Evolutionary conservation across 805 yeast species (phyloP), one percentile per base, ranked within the genome.

Genomic region (Lipomyces yamadae): DNA sequence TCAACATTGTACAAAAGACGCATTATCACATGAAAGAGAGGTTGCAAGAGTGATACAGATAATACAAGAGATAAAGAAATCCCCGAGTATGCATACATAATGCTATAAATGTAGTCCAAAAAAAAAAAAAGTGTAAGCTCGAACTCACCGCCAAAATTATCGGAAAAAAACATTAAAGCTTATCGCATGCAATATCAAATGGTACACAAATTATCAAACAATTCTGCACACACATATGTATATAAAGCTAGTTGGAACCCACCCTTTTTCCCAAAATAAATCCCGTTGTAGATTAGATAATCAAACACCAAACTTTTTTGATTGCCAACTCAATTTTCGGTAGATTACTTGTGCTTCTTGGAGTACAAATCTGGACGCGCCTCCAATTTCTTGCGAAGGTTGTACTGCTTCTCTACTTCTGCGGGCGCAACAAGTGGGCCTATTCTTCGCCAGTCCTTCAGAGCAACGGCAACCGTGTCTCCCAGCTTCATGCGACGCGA

Each of bases 401-500:
- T 42, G 54, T 69, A 69, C 54, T 59, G 45, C 57, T 58, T 42
- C 52, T 61, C 62, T 15, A 70, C 66, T 42, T 70, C 72, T 13
- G 37, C 48, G 8, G 61, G 24, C 42, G 65, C 55, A n/a, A 63
- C 66, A 33, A 66, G 62, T 15, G 72, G 66, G 39, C 72, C 72
- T 6, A 61, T 57, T 24, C 69, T 52, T 58, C 72, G 59, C 71
- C 70, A 70, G 52, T 68, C 71, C 37, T 66, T 67, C 32, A 68
- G 64, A n/a, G 71, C 71, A 34, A 63, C 70, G 3, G 68, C 71
- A 37, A 68, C 70, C 35, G 71, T 68, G 39, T 68, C 71, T 54
- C 71, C 71, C 7, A 63, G 59, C 52, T 68, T 68, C 71, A 68
- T 68, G 35, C 71, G 69, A 2, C 71, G 67, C 37, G 70, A 63